Conservation (phyloP, 495 filamentous ascomycete species). For the Neurospora sp. region DNA sequence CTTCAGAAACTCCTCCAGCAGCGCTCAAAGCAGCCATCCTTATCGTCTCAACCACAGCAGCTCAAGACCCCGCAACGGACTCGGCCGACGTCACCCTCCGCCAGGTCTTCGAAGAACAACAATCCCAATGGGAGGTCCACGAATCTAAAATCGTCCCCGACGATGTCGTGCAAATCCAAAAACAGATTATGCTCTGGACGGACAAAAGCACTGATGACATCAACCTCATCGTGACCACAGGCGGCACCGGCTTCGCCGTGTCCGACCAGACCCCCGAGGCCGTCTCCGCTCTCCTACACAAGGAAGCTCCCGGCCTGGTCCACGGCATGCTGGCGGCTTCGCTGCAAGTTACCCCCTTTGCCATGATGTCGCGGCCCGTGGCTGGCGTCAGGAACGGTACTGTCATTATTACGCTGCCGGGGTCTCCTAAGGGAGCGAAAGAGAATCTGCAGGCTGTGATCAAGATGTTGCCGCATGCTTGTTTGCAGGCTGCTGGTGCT, state of each 20-base stretch:
- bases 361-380: conserved; percentile 93
- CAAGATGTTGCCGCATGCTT: conserved; percentile 87
- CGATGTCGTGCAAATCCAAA: conserved; percentile 62
- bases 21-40: conserved; percentile 62
- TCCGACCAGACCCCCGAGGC: conserved; percentile 88
- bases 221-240: conserved; percentile 80
- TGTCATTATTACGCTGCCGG: conserved; percentile 83
- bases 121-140: conserved; percentile 56
- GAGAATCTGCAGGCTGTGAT: conserved; percentile 92
- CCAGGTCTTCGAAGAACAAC: conserved; percentile 52
- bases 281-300: conserved; percentile 70
- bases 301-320: conserved; percentile 78
- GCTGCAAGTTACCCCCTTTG: conserved; percentile 81
- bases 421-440: conserved; percentile 91
- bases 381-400: conserved; percentile 79
- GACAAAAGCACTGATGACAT: conserved; percentile 38
- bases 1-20: conserved; percentile 15
- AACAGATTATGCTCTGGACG: conserved; percentile 55
- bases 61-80: conserved; percentile 71
- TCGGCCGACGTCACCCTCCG: conserved; percentile 52
- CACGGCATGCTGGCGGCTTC: conserved; percentile 92
- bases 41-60: conserved; percentile 89
- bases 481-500: conserved; percentile 72
- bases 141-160: conserved; percentile 75
- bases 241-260: conserved; percentile 89